phyloP scores from a whole-genome alignment of 2,329 filamentous ascomycete genomes.

The Colletotrichum trifolii region DNA sequence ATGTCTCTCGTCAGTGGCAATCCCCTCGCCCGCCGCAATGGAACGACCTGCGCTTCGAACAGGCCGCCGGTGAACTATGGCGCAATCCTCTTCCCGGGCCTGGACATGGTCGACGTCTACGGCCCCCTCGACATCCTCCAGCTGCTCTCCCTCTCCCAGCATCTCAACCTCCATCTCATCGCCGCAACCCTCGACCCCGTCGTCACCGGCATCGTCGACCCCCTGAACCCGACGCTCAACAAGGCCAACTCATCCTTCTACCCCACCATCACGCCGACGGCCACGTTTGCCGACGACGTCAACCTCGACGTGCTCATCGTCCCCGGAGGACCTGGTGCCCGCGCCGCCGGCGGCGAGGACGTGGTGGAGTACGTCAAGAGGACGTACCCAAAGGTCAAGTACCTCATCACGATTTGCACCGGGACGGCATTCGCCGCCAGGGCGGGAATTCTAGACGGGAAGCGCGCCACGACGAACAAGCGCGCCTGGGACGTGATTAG shows the following conservation, averaged over 20 bases:
- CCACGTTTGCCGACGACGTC: slow-evolving; percentile 64
- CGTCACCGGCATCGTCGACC: slow-evolving; percentile 43
- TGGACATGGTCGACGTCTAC: slow-evolving; percentile 40
- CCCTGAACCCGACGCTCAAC: slow-evolving; percentile 42
- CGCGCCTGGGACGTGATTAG: slow-evolving; percentile 61
- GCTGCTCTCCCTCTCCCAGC: slow-evolving; percentile 31
- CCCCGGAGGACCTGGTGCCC: slow-evolving; percentile 69
- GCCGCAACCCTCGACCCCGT: slow-evolving; percentile 55
- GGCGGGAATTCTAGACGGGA: slow-evolving; percentile 69
- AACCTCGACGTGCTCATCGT: slow-evolving; percentile 74
- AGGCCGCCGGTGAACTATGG: slow-evolving; percentile 34
- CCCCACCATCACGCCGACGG: slow-evolving; percentile 52
- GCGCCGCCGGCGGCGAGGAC: slow-evolving; percentile 46
- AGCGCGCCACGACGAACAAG: slow-evolving; percentile 75
- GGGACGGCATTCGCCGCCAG: slow-evolving; percentile 68
- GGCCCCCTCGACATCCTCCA: slow-evolving; percentile 40
- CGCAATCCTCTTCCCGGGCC: slow-evolving; percentile 36
- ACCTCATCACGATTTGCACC: slow-evolving; percentile 74
- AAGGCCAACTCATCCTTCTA: slow-evolving; percentile 49
- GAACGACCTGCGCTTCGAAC: background rate
- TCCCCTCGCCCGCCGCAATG: background rate
- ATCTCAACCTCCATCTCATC: slow-evolving; percentile 54
- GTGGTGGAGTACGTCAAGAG: slow-evolving; percentile 54
- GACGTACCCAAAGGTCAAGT: slow-evolving; percentile 60
- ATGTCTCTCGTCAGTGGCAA: background rate